These are phyloP conservation scores for Exophiala sp. DNA, from an alignment of 2,329 filamentous ascomycete genomes.

Conservation along the genomic window DNA sequence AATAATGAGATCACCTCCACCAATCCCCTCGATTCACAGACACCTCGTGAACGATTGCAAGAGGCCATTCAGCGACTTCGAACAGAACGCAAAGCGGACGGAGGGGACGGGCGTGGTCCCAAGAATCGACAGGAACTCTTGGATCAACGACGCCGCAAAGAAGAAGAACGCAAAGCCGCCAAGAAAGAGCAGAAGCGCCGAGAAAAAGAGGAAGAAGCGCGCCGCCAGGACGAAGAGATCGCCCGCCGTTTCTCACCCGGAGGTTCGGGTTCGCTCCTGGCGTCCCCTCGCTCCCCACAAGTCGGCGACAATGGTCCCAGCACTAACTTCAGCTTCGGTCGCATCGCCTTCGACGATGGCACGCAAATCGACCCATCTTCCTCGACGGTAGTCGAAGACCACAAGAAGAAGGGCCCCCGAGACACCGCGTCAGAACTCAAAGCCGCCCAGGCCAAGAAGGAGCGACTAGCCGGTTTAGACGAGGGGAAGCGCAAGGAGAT, in stretches of 20 bases:
- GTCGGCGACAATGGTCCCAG: conserved; percentile 31
- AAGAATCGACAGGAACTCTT: conserved; percentile 88
- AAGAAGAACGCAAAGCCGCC: conserved; percentile 77
- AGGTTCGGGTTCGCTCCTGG: conserved; percentile 57
- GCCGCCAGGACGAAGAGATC: conserved; percentile 55
- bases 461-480: conserved; percentile 71
- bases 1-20: not conserved
- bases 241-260: conserved; percentile 54
- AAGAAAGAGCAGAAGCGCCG: conserved; percentile 80
- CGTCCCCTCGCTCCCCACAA: conserved; percentile 51
- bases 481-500: conserved; percentile 79
- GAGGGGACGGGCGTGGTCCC: conserved; percentile 73
- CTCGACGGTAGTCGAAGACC: conserved; percentile 53
- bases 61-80: conserved; percentile 82
- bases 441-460: conserved; percentile 80
- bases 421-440: conserved; percentile 84
- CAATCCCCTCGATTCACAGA: conserved; percentile 9
- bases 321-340: conserved; percentile 82
- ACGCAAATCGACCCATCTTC: conserved; percentile 69
- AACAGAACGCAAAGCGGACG: conserved; percentile 81
- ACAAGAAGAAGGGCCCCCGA: conserved; percentile 75
- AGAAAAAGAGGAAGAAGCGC: conserved; percentile 75
- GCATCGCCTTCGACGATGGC: conserved; percentile 86
- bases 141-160: conserved; percentile 81
- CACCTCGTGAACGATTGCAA: conserved; percentile 61